Evolutionary conservation across 805 yeast genomes (phyloP), one percentile per base, ranked within the genome.

Genomic region (Diddensiella caesifluorescens): DNA sequence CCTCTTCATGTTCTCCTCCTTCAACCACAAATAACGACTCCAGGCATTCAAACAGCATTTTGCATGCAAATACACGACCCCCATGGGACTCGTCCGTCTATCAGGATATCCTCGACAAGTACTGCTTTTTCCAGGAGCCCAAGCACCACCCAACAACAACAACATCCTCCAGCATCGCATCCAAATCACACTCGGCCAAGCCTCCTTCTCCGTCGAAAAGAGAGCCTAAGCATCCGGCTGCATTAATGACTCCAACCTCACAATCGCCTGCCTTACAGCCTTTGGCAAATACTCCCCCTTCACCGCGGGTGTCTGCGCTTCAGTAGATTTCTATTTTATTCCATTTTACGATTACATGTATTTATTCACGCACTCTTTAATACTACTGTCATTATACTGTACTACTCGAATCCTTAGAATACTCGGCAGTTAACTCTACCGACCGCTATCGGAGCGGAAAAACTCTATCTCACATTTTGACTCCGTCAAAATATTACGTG

Each of bases 51-150:
- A 12, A 25, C 12, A 12, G 27, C 27, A 25, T 9, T 25, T 25
- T 12, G 12, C 32, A 13, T n/a, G 13, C 7, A 15, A 7, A 26
- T 22, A 37, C 35, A 22, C 44, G 50, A 39, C 62, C 61, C 30
- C 45, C 56, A 5, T 53, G 63, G 54, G 61, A 59, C 44, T 61
- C 69, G 15, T 39, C 56, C 6, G 49, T 59, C n/a, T 66, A 66
- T 50, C 61, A 65, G 50, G 64, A 57, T 38, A 50, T 66, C 35
- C 50, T 66, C 37, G 55, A 63, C 42, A 63, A 59, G 49, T 66
- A 65, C 54, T 66, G 70, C 49, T 66, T 66, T 45, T 63, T 61
- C 49, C 53, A 35, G 31, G 49, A 42, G n/a, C 27, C 41, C 9
- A 44, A 45, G 18, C 6, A 43, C 4, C 28, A 33, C n/a, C 16